These are phyloP conservation scores for Venustampulla echinocandica DNA, from an alignment of 495 filamentous ascomycete species.

Conservation along the genomic window DNA sequence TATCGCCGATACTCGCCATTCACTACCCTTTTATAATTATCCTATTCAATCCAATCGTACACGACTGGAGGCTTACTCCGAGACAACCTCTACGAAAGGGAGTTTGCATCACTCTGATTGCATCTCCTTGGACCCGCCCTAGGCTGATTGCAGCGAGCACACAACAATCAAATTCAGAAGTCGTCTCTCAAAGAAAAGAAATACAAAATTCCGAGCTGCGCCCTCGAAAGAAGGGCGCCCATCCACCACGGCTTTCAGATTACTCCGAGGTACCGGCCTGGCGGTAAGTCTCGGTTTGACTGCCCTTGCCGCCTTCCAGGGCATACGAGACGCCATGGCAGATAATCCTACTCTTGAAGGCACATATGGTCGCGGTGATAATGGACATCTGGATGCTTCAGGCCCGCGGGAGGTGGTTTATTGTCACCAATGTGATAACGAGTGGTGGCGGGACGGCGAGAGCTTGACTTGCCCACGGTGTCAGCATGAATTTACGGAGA, in stretches of 20 bases:
- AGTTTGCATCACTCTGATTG: too few species aligned
- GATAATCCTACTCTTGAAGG: conserved; percentile 15
- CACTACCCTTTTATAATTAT: too few species aligned
- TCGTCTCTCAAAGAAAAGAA: too few species aligned
- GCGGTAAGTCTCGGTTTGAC: conserved; percentile 40
- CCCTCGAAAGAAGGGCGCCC: not conserved
- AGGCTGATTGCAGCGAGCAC: too few species aligned
- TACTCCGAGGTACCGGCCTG: conserved; percentile 38
- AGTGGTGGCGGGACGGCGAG: conserved; percentile 66
- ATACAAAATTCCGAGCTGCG: not conserved
- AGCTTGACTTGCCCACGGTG: conserved; percentile 71
- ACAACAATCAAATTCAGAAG: too few species aligned
- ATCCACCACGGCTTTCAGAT: conserved; percentile 38
- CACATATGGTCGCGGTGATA: not conserved
- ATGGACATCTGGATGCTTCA: conserved; percentile 30
- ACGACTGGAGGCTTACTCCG: too few species aligned
- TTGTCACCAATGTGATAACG: conserved; percentile 70
- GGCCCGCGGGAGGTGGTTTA: conserved; percentile 58
- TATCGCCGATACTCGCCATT: too few species aligned
- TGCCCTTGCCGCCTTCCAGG: conserved; percentile 38
- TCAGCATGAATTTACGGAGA: conserved; percentile 70
- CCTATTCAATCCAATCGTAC: too few species aligned
- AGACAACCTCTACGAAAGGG: too few species aligned
- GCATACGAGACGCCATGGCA: conserved; percentile 33
- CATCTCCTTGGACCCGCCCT: too few species aligned